Evolutionary conservation across 202 grass and related monocot genomes (phyloP).

Genomic region (Zizania palustris): DNA sequence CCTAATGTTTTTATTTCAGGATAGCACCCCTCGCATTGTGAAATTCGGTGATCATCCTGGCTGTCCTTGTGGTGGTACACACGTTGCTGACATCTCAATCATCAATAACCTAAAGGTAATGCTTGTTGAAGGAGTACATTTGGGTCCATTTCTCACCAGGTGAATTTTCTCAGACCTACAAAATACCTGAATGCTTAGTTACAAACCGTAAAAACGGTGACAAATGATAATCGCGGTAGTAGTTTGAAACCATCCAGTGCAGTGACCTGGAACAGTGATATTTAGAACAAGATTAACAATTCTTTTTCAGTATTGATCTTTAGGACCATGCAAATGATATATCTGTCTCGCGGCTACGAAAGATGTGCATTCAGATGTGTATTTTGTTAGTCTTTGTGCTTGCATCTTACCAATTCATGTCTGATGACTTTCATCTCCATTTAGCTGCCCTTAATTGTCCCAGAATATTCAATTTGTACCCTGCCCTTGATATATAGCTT

Average conservation of each 20-base stretch:
- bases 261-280: neutral
- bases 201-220: neutral
- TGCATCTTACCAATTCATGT: neutral
- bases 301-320: neutral
- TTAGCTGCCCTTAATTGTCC: neutral
- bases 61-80: constrained; percentile 88
- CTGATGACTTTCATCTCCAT: neutral
- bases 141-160: neutral
- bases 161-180: neutral
- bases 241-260: neutral
- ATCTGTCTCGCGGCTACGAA: neutral
- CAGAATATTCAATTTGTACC: neutral
- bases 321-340: neutral
- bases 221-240: neutral
- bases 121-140: neutral
- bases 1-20: constrained; percentile 49
- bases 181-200: neutral
- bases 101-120: constrained; percentile 70
- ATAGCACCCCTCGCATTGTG: constrained; percentile 74
- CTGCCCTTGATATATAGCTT: neutral
- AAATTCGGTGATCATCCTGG: constrained; percentile 72
- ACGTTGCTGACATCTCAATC: constrained; percentile 66
- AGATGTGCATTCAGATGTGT: neutral
- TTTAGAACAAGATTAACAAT: neutral
- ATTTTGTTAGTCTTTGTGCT: neutral